Base-by-base conservation (phyloP, 164 flowering plant species). In the Dillenia suffruticosa region DNA sequence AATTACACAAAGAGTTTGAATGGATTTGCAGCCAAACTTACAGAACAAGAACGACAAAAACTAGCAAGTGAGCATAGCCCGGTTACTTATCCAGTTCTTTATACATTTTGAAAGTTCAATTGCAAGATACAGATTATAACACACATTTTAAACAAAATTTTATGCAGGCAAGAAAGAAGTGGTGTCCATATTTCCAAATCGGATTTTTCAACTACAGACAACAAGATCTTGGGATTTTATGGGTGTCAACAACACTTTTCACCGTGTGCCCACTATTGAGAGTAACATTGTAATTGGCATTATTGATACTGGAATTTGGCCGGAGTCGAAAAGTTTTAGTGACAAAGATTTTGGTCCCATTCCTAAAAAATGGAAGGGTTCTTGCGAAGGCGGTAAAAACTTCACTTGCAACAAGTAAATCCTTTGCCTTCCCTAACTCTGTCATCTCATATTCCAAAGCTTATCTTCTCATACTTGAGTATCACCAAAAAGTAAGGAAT, bases 181-280 rank as follows among this genome's bases (percentile, higher is more conserved):
- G 0, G 70, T 77, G 0, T 76, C 80, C 1, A 73, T 77, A 44
- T 76, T 80, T 43, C 80, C 76, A 10, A 74, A 56, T 12, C 51
- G 3, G 26, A 55, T 9, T 19, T 44, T 67, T 0, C 56, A 74
- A 0, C 71, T 62, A 40, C 77, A 67, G 0, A 81, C 84, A 1
- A 76, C 82, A 45, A 72, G 82, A 63, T 78, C 84, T 0, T 81
- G 84, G 84, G 80, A 76, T 47, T 81, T 76, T 49, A 57, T 76
- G 62, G 80, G 80, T 1, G 68, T 78, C 4, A 9, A 40, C 9
- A 54, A 67, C 9, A 54, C 46, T 2, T 50, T 56, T 8, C 54
- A 9, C 1, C 12, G 66, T 51, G 12, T 40, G 1, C 61, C 62
- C 5, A 14, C 48, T 0, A 54, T 48, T 9, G 79, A 71, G 47